phyloP scores from a whole-genome alignment of 148 eudicot species.

The Fallopia convolvulus region DNA sequence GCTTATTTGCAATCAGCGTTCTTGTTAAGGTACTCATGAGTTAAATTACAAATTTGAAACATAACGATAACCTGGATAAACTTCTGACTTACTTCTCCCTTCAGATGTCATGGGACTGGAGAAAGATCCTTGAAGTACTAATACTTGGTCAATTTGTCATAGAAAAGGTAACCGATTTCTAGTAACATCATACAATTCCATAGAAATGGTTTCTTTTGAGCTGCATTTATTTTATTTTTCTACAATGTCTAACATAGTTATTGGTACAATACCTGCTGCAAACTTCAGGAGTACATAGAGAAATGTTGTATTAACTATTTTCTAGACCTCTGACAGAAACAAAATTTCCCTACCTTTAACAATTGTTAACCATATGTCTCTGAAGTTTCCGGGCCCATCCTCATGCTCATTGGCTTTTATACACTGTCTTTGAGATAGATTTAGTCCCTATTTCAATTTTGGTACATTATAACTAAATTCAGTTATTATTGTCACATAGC shows the following conservation, averaged over 20 bases:
- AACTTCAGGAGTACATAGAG: neutral
- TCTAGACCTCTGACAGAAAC: neutral
- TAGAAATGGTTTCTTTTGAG: neutral
- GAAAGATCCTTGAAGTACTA: slow-evolving; percentile 96
- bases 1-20: slow-evolving; percentile 94
- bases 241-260: neutral
- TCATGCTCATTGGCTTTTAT: too few species aligned
- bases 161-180: slow-evolving; percentile 52
- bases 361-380: neutral
- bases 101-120: slow-evolving; percentile 99
- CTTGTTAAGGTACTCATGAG: slow-evolving; percentile 60
- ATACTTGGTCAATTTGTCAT: slow-evolving; percentile 95
- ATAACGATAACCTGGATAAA: neutral
- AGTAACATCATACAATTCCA: neutral
- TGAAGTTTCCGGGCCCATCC: neutral
- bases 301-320: neutral
- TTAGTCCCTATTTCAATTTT: too few species aligned
- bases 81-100: slow-evolving; percentile 17
- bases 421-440: too few species aligned
- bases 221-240: neutral
- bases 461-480: too few species aligned
- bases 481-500: too few species aligned
- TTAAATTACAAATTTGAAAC: neutral
- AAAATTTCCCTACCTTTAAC: too few species aligned
- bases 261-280: neutral